phyloP scores from a whole-genome alignment of 192 early-diverging fungal genomes.

The Lobosporangium transversale region DNA sequence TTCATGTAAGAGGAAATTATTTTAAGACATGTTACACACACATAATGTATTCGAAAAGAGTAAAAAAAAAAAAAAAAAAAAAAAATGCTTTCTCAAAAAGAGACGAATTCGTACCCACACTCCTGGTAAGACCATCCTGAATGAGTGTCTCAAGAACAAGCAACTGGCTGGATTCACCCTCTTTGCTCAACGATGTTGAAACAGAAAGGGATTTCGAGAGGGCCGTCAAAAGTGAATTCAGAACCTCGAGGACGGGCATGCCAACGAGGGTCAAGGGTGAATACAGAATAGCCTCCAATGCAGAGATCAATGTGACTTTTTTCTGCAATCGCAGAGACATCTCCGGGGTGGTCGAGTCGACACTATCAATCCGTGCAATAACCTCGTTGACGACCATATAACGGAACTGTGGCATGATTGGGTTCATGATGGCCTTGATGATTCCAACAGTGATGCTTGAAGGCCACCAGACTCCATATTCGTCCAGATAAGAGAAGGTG shows the following conservation, averaged over 20 bases:
- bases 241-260: conserved; percentile 62
- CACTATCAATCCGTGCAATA: conserved; percentile 48
- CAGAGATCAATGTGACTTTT: conserved; percentile 55
- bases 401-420: conserved; percentile 54
- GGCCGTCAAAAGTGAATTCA: conserved; percentile 54
- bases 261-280: conserved; percentile 55
- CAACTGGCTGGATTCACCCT: conserved; percentile 36
- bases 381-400: conserved; percentile 61
- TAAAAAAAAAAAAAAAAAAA: not conserved
- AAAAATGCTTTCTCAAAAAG: no score
- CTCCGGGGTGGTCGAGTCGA: conserved; percentile 23
- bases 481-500: conserved; percentile 47
- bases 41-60: no score
- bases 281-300: conserved; percentile 55
- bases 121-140: conserved; percentile 31
- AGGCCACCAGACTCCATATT: conserved; percentile 49
- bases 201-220: conserved; percentile 43
- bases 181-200: conserved; percentile 27
- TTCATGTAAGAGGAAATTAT: no score
- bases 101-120: conserved; percentile 51
- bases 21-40: no score
- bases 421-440: conserved; percentile 32
- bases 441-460: conserved; percentile 38
- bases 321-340: conserved; percentile 35
- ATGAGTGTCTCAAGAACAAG: conserved; percentile 32